Evolutionary conservation across 1,139 yeast species (phyloP), one percentile per base, ranked within the genome.

Genomic region (Geotrichum restrictum): DNA sequence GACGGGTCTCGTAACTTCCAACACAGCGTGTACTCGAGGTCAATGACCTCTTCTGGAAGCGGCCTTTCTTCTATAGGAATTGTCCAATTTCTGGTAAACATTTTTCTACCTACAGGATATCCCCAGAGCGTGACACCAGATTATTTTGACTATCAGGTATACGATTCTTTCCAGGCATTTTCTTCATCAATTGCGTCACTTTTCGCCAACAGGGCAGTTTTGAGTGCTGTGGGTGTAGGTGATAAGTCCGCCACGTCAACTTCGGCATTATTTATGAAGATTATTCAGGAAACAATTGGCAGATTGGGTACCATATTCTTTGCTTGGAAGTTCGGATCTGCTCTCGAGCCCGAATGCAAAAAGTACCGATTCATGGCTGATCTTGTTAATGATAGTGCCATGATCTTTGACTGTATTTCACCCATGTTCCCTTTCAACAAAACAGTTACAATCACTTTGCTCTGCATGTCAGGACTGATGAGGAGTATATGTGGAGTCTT

Each of bases 211-310:
- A 54, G 74, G 8, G 69, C 71, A 5, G 72, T 69, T 4, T 56
- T 69, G 33, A 56, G 62, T 29, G 72, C 72, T 8, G 71, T 70
- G 8, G 74, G 74, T 7, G 74, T 70, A 3, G 73, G 74, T 24
- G 72, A 70, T 53, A 65, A 64, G 32, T 54, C 63, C n/a, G 71
- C 74, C 1, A 66, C 71, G 13, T 66, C 72, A 13, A 68, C 73
- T 1, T 63, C 71, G 4, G 74, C 74, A 3, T 56, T 70, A 47
- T 68, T 68, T 50, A 62, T 70, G 65, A 69, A 69, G 49, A 66
- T 70, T 14, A 57, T 67, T 16, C 73, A 70, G 52, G 73, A 70
- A 41, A 64, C 72, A 11, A 63, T 67, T 16, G 73, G 73, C n/a
- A 61, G 74, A 11, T 49, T 69, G 27, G 71, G 70, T n/a, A 69